phyloP scores from a whole-genome alignment of 306 rosid species.

The Malus domestica region ASM211411v1 NC_041800.1:6404001-6404500 shows the following conservation, averaged over 20 bases:
- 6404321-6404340: slow-evolving; percentile 34
- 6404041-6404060: accelerated
- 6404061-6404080: no score
- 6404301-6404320: slow-evolving; percentile 40
- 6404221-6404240: slow-evolving; percentile 29
- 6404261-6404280: neutral
- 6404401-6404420: slow-evolving; percentile 66
- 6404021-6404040: no score
- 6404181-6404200: slow-evolving; percentile 6
- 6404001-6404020: no score
- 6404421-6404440: slow-evolving; percentile 10
- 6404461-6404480: no score
- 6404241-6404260: neutral
- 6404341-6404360: slow-evolving; percentile 47
- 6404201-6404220: slow-evolving; percentile 16
- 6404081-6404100: no score
- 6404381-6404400: slow-evolving; percentile 78
- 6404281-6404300: slow-evolving; percentile 42
- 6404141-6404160: slow-evolving; percentile 10
- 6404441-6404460: no score
- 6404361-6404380: slow-evolving; percentile 76
- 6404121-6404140: neutral
- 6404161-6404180: slow-evolving; percentile 4
- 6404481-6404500: no score
- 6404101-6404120: no score